Evolutionary conservation across 257 asterid genomes (phyloP).

Genomic region (Solanum stenotomum): DNA sequence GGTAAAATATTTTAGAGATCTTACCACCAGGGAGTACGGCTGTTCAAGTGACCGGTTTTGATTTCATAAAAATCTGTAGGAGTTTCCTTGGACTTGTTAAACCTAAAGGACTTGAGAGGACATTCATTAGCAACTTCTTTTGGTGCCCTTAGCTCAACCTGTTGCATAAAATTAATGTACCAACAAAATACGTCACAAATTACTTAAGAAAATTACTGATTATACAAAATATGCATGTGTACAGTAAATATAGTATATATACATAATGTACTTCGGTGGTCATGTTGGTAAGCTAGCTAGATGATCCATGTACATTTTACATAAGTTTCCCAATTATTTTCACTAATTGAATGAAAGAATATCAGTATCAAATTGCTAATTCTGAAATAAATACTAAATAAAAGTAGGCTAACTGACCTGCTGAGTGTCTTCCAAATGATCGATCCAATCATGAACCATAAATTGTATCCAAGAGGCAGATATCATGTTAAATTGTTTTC

Average conservation of each 20-base stretch:
- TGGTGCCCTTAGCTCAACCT: conserved; percentile 51
- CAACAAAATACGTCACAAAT: background rate
- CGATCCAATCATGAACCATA: conserved; percentile 68
- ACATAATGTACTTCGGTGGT: too few species aligned
- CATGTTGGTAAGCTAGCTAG: too few species aligned
- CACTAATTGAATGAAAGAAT: too few species aligned
- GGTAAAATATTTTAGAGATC: background rate
- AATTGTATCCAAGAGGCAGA: conserved; percentile 74
- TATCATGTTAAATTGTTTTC: conserved; percentile 56
- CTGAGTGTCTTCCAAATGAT: conserved; percentile 44
- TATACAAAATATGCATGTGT: too few species aligned
- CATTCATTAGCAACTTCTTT: conserved; percentile 39
- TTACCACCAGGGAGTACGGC: conserved; percentile 67
- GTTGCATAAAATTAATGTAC: background rate
- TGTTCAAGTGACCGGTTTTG: conserved; percentile 39
- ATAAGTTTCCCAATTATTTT: too few species aligned
- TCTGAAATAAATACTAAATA: too few species aligned
- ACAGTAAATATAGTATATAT: too few species aligned
- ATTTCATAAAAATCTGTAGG: conserved; percentile 28
- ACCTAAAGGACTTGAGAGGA: conserved; percentile 48
- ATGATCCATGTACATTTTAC: too few species aligned
- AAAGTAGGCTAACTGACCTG: conserved; percentile 11
- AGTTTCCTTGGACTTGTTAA: conserved; percentile 35
- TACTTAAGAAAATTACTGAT: background rate
- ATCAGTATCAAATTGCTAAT: too few species aligned